Evolutionary conservation across 2,329 filamentous ascomycete species (phyloP).

Genomic region (Coniochaeta pulveracea): DNA sequence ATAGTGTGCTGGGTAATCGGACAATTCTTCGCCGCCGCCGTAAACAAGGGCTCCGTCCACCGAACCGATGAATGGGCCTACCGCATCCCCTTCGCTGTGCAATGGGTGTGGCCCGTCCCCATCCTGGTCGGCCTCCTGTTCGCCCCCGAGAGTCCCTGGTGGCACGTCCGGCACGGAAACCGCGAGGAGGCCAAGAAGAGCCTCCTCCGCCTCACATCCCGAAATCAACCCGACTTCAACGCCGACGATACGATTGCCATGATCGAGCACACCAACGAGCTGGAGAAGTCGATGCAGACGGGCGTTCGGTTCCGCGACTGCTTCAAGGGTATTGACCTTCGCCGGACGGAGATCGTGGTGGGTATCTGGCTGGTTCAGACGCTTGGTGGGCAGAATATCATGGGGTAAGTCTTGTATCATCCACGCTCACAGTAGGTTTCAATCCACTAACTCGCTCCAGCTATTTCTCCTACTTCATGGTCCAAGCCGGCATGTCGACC

Average conservation of each 20-base stretch:
- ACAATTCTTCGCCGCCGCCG: constrained; percentile 28
- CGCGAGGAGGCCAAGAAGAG: constrained; percentile 20
- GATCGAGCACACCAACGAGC: constrained; percentile 32
- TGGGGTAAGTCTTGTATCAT: constrained; percentile 21
- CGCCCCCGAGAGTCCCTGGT: constrained; percentile 32
- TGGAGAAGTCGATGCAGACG: constrained; percentile 27
- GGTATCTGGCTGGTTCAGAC: constrained; percentile 37
- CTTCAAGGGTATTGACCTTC: constrained; percentile 38
- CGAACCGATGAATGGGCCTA: constrained; percentile 22
- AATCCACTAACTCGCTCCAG: background rate
- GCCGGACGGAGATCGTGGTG: constrained; percentile 41
- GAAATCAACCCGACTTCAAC: constrained; percentile 16
- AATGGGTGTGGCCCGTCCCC: constrained; percentile 26
- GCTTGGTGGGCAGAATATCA: constrained; percentile 34
- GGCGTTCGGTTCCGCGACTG: constrained; percentile 36
- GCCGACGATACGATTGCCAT: constrained; percentile 24
- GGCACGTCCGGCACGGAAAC: constrained; percentile 28
- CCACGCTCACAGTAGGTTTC: background rate
- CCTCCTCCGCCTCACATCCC: constrained; percentile 18
- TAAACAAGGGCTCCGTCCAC: constrained; percentile 25
- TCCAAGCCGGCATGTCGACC: constrained; percentile 31
- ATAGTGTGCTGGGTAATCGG: constrained; percentile 33
- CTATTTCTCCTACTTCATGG: background rate
- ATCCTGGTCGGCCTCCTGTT: constrained; percentile 19
- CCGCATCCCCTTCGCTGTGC: constrained; percentile 17